Base-by-base conservation (phyloP, 306 rosid genomes). In the Erythrophleum fordii region DNA sequence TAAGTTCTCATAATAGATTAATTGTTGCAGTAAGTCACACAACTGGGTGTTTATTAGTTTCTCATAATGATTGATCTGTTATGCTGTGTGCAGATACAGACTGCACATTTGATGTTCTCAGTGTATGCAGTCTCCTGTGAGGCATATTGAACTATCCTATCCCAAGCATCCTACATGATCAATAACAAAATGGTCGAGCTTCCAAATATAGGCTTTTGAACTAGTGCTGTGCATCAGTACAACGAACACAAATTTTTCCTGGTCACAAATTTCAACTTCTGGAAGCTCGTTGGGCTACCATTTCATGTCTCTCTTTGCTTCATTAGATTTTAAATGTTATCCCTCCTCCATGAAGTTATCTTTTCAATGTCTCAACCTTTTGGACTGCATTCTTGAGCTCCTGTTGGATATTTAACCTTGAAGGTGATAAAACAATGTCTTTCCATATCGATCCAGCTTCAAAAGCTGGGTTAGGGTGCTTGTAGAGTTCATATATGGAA, bases 341-440 rank as follows among this genome's bases (percentile, higher is more conserved):
- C 74, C 77, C 12, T 75, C 61, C 85, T 67, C 41, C 31, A 29
- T 59, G 11, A 56, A 59, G 76, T 73, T 60, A 80, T 70, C 31
- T 79, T 82, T 90, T 86, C 46, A 67, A 75, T 78, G 60, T 82
- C 81, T 93, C 98, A 59, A 86, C 87, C 86, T 86, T 95, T 80
- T 90, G 87, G 83, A 95, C 92, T 87, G 94, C 88, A 83, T 77
- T 86, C 95, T 90, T 93, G 25, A 95, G 94, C 85, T 93, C 98
- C 44, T 92, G 86, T 74, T 92, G 99, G 72, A 93, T 87, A 82
- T 90, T 85, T 80, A 90, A 17, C 84, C 98, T 92, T 76, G 97
- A 93, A 78, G 98, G 97, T 26, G 98, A 96, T 48, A 93, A 86
- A 20, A 92, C 97, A 72, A 93, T 93, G 80, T 93, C 99, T 86